These are phyloP conservation scores for Neonectria neomacrospora DNA, from an alignment of 2,329 filamentous ascomycete species.

Conservation along the genomic window DNA sequence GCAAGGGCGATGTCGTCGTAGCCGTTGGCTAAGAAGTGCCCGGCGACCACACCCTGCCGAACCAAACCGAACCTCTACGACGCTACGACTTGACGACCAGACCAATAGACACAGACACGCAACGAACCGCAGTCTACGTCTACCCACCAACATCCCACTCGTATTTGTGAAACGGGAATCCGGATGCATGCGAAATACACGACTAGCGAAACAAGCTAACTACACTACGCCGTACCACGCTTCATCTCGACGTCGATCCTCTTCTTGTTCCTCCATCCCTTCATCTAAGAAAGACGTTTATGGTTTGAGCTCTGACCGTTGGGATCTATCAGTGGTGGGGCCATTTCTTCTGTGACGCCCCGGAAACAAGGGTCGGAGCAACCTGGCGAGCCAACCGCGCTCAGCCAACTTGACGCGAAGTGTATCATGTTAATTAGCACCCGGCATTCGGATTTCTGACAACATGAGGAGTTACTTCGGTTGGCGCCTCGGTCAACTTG, in stretches of 20 bases:
- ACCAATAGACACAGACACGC: background rate
- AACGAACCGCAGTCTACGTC: background rate
- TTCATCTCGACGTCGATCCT: background rate
- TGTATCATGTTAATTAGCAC: conserved; percentile 16
- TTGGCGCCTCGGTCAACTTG: background rate
- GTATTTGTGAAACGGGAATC: background rate
- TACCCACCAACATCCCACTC: conserved; percentile 4
- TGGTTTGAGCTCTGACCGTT: conserved; percentile 5
- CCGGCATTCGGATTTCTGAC: background rate
- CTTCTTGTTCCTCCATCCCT: conserved; percentile 4
- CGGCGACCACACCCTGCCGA: conserved; percentile 5
- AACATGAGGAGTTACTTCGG: background rate
- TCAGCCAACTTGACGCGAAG: conserved; percentile 2
- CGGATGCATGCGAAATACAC: conserved; percentile 1
- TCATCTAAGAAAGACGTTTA: conserved; percentile 9
- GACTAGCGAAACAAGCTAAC: conserved; percentile 1
- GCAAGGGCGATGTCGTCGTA: conserved; percentile 62
- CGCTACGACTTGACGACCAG: conserved; percentile 33
- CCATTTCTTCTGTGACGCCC: conserved; percentile 15
- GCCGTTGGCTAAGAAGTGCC: conserved; percentile 52
- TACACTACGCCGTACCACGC: conserved; percentile 8
- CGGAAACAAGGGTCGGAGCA: conserved; percentile 13
- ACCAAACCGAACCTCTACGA: conserved; percentile 32
- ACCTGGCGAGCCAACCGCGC: conserved; percentile 11
- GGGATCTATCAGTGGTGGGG: conserved; percentile 18